Evolutionary conservation across 2,329 filamentous ascomycete genomes (phyloP).

Genomic region (Huntiella moniliformis): DNA sequence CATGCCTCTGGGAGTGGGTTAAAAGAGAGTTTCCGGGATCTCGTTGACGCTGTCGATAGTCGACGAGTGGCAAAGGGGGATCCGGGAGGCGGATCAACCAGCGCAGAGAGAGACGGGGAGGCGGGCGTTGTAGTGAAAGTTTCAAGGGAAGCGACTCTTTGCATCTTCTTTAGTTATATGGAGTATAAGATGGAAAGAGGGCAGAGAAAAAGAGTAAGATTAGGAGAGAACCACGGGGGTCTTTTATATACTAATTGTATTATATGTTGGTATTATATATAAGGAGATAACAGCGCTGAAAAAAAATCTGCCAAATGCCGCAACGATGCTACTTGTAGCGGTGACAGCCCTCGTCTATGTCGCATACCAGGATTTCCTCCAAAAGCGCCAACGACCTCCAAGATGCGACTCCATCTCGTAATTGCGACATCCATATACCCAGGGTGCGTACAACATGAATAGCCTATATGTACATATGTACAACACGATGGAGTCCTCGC

Average conservation of each 20-base stretch:
- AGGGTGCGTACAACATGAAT: too few relatives aligned
- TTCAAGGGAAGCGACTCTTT: constrained; percentile 34
- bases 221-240: background rate
- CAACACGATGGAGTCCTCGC: too few relatives aligned
- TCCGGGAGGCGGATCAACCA: constrained; percentile 13
- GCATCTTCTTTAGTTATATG: constrained; percentile 16
- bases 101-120: background rate
- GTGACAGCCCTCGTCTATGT: background rate
- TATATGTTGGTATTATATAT: too few relatives aligned
- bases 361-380: background rate
- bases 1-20: constrained; percentile 35
- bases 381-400: background rate
- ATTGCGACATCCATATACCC: too few relatives aligned
- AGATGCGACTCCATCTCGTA: too few relatives aligned
- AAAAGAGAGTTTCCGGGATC: constrained; percentile 32
- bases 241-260: too few relatives aligned
- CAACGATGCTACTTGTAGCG: too few relatives aligned
- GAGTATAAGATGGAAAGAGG: background rate
- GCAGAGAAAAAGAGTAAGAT: background rate
- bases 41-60: constrained; percentile 27
- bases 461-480: too few relatives aligned
- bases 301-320: too few relatives aligned
- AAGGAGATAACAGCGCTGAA: too few relatives aligned
- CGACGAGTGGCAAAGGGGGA: constrained; percentile 16
- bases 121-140: constrained; percentile 26